Evolutionary conservation across 768 basidiomycete species (phyloP).

Genomic region (Boletus fagicola): DNA sequence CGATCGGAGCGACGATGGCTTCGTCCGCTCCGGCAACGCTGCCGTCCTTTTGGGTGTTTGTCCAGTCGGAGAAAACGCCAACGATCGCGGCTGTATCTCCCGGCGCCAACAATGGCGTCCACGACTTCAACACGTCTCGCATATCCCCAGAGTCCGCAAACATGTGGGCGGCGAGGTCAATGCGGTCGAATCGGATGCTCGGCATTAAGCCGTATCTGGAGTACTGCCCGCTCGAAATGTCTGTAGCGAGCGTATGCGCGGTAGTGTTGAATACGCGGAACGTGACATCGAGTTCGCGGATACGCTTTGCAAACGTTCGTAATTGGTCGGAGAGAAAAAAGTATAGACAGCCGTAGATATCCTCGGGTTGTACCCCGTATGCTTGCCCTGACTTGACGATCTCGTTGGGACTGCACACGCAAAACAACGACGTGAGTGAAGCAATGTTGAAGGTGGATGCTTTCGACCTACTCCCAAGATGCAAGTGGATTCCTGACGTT

Average conservation of each 20-base stretch:
- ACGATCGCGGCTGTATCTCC: conserved; percentile 36
- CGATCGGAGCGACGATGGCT: conserved; percentile 6
- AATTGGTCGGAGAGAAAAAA: conserved; percentile 44
- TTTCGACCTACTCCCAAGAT: conserved; percentile 45
- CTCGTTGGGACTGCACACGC: conserved; percentile 34
- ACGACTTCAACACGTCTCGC: conserved; percentile 29
- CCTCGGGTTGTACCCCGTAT: conserved; percentile 38
- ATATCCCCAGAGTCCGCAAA: conserved; percentile 36
- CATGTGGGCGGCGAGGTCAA: conserved; percentile 43
- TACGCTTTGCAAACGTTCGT: conserved; percentile 36
- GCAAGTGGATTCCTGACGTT: conserved; percentile 41
- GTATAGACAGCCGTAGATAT: conserved; percentile 49
- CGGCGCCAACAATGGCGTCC: conserved; percentile 37
- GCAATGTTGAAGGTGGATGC: not conserved
- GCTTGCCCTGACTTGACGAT: conserved; percentile 38
- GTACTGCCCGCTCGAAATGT: conserved; percentile 28
- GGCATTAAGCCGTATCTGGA: conserved; percentile 25
- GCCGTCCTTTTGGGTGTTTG: conserved; percentile 4
- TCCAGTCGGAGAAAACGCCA: conserved; percentile 46
- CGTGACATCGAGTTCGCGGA: conserved; percentile 36
- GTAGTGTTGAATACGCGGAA: conserved; percentile 37
- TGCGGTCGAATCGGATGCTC: conserved; percentile 40
- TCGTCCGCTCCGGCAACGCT: conserved; percentile 15
- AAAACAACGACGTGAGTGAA: not conserved
- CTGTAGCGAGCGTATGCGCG: conserved; percentile 39